phyloP scores from a whole-genome alignment of 345 rosid species.

The Cochlearia excelsa region DNA sequence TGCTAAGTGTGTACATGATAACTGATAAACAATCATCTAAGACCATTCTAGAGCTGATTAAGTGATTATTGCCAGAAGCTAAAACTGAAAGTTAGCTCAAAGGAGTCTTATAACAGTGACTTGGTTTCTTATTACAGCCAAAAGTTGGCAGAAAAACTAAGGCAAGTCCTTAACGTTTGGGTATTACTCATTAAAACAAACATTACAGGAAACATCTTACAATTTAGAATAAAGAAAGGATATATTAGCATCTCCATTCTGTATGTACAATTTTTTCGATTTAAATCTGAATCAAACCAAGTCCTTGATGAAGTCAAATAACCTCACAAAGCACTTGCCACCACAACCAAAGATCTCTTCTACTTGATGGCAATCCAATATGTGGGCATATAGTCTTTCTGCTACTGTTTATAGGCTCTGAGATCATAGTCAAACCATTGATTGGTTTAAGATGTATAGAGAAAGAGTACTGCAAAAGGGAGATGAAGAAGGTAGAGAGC shows the following conservation, averaged over 20 bases:
- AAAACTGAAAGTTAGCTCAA: conserved; percentile 4
- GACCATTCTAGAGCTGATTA: too few relatives aligned
- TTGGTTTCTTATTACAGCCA: conserved; percentile 20
- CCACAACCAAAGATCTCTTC: conserved; percentile 18
- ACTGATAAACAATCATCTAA: background rate
- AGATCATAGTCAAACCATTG: conserved; percentile 1
- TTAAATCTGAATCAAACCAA: conserved; percentile 26
- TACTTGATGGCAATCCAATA: conserved; percentile 25
- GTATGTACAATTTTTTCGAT: conserved; percentile 30
- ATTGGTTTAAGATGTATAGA: background rate
- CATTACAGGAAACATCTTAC: conserved; percentile 24
- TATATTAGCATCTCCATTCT: conserved; percentile 25
- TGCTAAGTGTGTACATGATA: too few relatives aligned
- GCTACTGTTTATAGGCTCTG: conserved; percentile 20
- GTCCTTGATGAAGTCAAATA: conserved; percentile 18
- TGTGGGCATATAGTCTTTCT: conserved; percentile 1
- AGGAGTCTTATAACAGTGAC: conserved; percentile 21
- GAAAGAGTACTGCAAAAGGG: too few relatives aligned
- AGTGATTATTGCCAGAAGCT: too few relatives aligned
- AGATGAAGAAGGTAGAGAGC: background rate
- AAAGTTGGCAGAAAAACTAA: conserved; percentile 5
- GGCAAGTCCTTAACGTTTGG: conserved; percentile 7
- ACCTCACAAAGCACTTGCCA: conserved; percentile 24
- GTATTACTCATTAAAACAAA: conserved; percentile 18
- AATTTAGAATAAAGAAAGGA: background rate